A percentile compares a stretch with the other conserved stretches of the same genome.
These are phyloP conservation scores for Cyclotella sp. DNA, from an alignment of 108 stramenopile species.

Conservation along the genomic window DNA sequence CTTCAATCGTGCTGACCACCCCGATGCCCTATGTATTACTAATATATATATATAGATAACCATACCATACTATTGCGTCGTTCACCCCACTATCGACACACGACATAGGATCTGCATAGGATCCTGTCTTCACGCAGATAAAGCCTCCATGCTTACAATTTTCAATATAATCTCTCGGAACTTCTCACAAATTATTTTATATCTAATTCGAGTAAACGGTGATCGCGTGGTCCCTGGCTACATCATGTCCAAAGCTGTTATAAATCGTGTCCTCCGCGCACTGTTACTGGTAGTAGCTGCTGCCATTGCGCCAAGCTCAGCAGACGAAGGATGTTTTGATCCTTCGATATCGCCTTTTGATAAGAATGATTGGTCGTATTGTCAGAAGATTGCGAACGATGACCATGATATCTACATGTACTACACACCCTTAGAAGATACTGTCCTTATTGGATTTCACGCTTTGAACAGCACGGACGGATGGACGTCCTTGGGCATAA, in stretches of 20 bases:
- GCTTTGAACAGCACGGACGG: background rate
- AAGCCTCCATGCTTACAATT: no score
- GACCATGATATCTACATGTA: conserved; percentile 13
- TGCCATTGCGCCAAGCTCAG: background rate
- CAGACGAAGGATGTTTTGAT: conserved; percentile 5
- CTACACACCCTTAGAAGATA: conserved; percentile 19
- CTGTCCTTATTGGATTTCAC: conserved; percentile 9
- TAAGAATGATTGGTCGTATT: conserved; percentile 9
- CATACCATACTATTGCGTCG: no score
- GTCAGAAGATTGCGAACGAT: conserved; percentile 4
- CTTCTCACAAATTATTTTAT: no score
- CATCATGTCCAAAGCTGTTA: background rate
- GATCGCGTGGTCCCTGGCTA: no score
- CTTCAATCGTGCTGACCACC: no score
- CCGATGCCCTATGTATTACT: no score
- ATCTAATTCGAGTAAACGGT: no score
- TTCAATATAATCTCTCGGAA: no score
- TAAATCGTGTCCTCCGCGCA: background rate
- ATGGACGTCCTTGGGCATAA: conserved; percentile 3
- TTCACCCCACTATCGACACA: no score
- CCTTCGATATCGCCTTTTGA: background rate
- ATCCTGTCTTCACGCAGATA: no score
- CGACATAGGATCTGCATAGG: no score
- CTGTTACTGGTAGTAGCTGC: background rate
- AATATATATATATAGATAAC: no score